These are phyloP conservation scores for Paraconiothyrium brasiliense DNA, from an alignment of 2,329 filamentous ascomycete genomes.

Conservation along the genomic window DNA sequence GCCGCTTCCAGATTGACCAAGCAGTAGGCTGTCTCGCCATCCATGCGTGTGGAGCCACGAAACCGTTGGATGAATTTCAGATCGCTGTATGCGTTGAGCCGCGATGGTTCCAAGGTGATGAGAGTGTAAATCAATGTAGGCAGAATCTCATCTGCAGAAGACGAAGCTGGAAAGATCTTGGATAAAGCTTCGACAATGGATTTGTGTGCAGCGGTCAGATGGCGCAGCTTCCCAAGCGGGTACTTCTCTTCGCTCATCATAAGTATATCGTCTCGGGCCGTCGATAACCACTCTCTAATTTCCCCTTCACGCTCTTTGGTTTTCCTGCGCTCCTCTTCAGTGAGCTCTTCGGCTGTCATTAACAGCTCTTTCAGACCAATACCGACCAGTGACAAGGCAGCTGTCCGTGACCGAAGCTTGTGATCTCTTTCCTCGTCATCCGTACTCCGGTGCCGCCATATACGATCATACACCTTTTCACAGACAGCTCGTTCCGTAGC, in stretches of 20 bases:
- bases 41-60: constrained; percentile 82
- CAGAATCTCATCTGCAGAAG: constrained; percentile 95
- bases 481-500: constrained; percentile 88
- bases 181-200: constrained; percentile 89
- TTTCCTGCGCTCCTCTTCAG: constrained; percentile 65
- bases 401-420: constrained; percentile 92
- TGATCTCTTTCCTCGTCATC: constrained; percentile 96
- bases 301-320: constrained; percentile 65
- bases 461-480: constrained; percentile 81
- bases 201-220: constrained; percentile 88
- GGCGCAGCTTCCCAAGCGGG: constrained; percentile 88
- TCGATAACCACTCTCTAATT: constrained; percentile 75
- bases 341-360: constrained; percentile 62
- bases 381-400: constrained; percentile 87
- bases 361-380: constrained; percentile 87
- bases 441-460: constrained; percentile 90
- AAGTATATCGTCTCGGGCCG: constrained; percentile 72
- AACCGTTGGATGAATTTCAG: constrained; percentile 95
- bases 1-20: constrained; percentile 95
- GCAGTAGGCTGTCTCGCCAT: constrained; percentile 95
- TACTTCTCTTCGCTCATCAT: constrained; percentile 88
- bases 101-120: constrained; percentile 87
- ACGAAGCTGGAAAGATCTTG: constrained; percentile 72
- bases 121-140: constrained; percentile 96
- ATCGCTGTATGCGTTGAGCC: constrained; percentile 91